Base-by-base conservation (phyloP, 306 rosid species). In the Bauhinia variegata region DNA sequence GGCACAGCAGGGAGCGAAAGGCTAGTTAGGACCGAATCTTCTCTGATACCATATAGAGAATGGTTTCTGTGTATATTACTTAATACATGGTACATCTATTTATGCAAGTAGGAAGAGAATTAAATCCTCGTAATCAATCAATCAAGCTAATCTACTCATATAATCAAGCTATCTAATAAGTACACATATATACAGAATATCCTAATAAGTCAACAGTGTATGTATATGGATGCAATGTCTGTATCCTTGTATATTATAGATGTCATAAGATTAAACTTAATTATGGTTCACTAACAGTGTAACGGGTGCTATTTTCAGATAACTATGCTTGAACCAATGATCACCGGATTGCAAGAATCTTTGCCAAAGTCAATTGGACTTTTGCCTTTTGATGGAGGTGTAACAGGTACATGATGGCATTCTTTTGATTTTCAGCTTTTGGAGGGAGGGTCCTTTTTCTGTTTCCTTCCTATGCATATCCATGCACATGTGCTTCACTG, bases 341-440 rank as follows among this genome's bases (percentile, higher is more conserved):
- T 89, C 71, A 80, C 87, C 23, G 97, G 96, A 73, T 66, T 89
- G 78, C 98, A 93, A 84, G 98, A 93, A 72, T 89, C 91, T 67
- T 73, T 93, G 77, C 98, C 97, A 52, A 93, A 89, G 79, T 88
- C 97, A 65, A 89, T 93, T 58, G 96, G 98, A 66, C 82, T 93
- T 75, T 89, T 93, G 82, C 97, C 98, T 59, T 93, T 93, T 65
- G 98, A 93, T 81, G 96, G 97, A 51, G 98, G 96, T 13, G 93
- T 93, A 75, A 59, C 91, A 86, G 96, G 98, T 93, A 75, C 60
- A 37, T 68, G 63, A 70, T 36, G 60, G 79, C 12, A n/a, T 63
- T 50, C 54, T 6, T 32, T 74, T 48, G 54, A 3, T 60, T 8
- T 12, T 47, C 15, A 51, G 3, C 32, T 18, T 30, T 47, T 23